phyloP scores from a whole-genome alignment of 1,284 basidiomycete species.

The Athelia sp. region DNA sequence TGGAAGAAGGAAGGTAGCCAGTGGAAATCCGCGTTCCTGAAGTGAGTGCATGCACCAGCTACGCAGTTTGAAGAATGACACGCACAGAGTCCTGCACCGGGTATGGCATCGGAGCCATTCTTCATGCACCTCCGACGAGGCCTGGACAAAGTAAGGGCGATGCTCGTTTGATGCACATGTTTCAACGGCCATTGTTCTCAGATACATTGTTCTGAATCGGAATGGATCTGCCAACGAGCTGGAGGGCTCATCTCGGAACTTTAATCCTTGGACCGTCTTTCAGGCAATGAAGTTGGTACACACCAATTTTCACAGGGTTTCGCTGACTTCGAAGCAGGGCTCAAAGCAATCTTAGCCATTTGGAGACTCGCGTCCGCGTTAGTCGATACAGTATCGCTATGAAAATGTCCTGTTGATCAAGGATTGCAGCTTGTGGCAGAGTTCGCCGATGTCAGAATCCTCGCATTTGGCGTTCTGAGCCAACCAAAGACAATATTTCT shows the following conservation, averaged over 20 bases:
- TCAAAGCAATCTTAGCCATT: constrained; percentile 58
- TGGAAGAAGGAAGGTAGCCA: constrained; percentile 52
- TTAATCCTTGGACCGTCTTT: constrained; percentile 60
- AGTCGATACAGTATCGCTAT: constrained; percentile 18
- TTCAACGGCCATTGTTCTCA: constrained; percentile 19
- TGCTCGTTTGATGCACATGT: constrained; percentile 4
- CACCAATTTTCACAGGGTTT: background rate
- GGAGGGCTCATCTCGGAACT: constrained; percentile 59
- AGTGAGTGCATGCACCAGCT: constrained; percentile 33
- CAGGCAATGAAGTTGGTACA: constrained; percentile 65
- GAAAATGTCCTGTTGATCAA: constrained; percentile 1
- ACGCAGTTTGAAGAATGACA: too few relatives aligned
- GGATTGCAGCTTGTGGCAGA: constrained; percentile 57
- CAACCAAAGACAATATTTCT: constrained; percentile 51
- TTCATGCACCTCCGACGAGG: constrained; percentile 70
- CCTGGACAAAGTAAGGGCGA: constrained; percentile 67
- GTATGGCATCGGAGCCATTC: constrained; percentile 62
- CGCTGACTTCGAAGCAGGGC: constrained; percentile 31
- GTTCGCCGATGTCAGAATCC: constrained; percentile 66
- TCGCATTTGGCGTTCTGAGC: constrained; percentile 63
- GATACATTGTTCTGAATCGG: constrained; percentile 69
- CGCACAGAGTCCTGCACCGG: constrained; percentile 55
- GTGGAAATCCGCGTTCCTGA: constrained; percentile 61
- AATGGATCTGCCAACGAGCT: constrained; percentile 70
- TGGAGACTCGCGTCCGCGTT: constrained; percentile 59